phyloP scores from a whole-genome alignment of 1,139 yeast species.

The Taphrina wiesneri region DNA sequence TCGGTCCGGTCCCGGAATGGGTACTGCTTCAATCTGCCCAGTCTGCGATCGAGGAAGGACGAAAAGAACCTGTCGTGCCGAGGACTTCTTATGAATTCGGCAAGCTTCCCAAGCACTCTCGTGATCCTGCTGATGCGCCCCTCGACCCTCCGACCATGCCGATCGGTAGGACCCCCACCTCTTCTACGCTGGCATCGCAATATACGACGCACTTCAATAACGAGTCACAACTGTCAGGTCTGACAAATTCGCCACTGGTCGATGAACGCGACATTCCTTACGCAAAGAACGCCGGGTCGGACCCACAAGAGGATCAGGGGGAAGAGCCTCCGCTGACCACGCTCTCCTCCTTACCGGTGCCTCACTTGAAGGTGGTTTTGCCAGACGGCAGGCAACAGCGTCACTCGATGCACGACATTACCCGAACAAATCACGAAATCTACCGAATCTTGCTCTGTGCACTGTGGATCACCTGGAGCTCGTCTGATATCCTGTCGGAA shows the following conservation, averaged over 20 bases:
- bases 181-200: slow-evolving; percentile 4
- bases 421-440: not conserved
- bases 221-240: slow-evolving; percentile 18
- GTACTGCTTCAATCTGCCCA: not conserved
- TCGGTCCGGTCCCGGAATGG: not conserved
- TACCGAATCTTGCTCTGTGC: slow-evolving; percentile 15
- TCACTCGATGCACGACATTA: slow-evolving; percentile 24
- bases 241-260: slow-evolving; percentile 5
- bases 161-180: slow-evolving; percentile 1
- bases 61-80: not conserved
- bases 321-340: not conserved
- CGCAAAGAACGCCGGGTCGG: not conserved
- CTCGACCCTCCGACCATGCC: not conserved
- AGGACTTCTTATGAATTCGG: slow-evolving; percentile 11
- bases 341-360: slow-evolving; percentile 12
- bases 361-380: slow-evolving; percentile 3
- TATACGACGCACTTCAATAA: slow-evolving; percentile 10
- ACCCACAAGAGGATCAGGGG: not conserved
- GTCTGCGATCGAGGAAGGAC: not conserved
- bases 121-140: not conserved
- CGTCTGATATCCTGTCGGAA: slow-evolving; percentile 5
- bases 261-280: not conserved
- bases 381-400: not conserved
- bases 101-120: not conserved
- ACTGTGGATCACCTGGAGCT: slow-evolving; percentile 29